A percentile compares a stretch with the other conserved stretches of the same genome.
Evolutionary conservation across 2,329 filamentous ascomycete genomes (phyloP).

Genomic region (Ceratocystis colombiana): DNA sequence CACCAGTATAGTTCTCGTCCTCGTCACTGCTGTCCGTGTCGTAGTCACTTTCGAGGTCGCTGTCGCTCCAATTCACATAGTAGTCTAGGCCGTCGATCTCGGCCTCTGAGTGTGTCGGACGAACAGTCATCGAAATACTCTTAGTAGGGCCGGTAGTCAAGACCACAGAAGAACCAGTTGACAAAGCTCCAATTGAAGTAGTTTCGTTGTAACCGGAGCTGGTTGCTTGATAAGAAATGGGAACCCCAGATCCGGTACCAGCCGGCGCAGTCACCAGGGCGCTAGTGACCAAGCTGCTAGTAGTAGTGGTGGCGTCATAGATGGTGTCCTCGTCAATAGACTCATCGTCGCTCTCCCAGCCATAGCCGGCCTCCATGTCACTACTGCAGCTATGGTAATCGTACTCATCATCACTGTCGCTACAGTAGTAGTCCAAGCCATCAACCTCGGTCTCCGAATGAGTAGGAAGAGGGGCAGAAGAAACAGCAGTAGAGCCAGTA

Average conservation of each 20-base stretch:
- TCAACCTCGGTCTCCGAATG: neutral
- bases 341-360: neutral
- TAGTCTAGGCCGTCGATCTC: neutral
- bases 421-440: neutral
- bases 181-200: neutral
- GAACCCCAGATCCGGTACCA: neutral
- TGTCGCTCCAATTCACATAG: neutral
- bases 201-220: neutral
- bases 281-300: neutral
- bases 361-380: neutral
- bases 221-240: neutral
- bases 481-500: neutral
- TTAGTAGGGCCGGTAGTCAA: constrained; percentile 1
- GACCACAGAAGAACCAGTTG: neutral
- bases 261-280: neutral
- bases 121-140: neutral
- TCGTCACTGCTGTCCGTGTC: neutral
- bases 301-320: neutral
- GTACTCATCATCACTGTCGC: neutral
- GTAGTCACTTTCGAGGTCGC: neutral
- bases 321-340: neutral
- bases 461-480: neutral
- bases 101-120: neutral
- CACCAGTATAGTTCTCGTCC: neutral
- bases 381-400: neutral